Conservation (phyloP, 1,284 basidiomycete genomes). For the Microbotryum intermedium region DNA sequence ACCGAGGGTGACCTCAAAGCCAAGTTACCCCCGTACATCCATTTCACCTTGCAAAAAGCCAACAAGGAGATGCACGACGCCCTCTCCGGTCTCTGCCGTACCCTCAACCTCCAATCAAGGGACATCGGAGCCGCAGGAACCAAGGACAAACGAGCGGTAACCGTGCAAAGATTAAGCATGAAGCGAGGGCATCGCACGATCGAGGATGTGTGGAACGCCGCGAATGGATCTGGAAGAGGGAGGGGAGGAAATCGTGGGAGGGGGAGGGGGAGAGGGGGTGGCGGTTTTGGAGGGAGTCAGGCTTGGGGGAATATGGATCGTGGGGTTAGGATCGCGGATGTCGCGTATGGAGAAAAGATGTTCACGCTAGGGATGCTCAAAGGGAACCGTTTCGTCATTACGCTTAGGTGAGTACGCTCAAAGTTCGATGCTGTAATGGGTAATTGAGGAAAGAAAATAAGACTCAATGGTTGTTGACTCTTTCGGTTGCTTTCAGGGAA, state of each 20-base stretch:
- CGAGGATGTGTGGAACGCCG: constrained; percentile 59
- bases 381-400: constrained; percentile 92
- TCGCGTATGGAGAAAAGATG: constrained; percentile 69
- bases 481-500: constrained; percentile 50
- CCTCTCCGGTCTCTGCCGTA: constrained; percentile 65
- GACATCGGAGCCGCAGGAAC: constrained; percentile 88
- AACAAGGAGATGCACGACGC: constrained; percentile 97
- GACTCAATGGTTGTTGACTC: too few relatives aligned
- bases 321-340: constrained; percentile 79
- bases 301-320: constrained; percentile 48
- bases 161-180: constrained; percentile 82
- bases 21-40: constrained; percentile 63
- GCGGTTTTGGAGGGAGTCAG: constrained; percentile 2
- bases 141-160: constrained; percentile 96
- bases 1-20: not conserved
- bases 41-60: constrained; percentile 94
- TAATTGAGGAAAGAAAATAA: too few relatives aligned
- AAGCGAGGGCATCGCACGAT: constrained; percentile 65
- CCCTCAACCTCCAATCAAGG: constrained; percentile 62
- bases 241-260: constrained; percentile 25
- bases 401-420: constrained; percentile 39
- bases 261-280: constrained; percentile 8
- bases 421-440: too few relatives aligned
- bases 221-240: constrained; percentile 51
- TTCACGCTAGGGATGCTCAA: constrained; percentile 90